Evolutionary conservation across 176 grass and related monocot genomes (phyloP), one percentile per base, ranked within the genome.

Genomic region (Carex kokanica): DNA sequence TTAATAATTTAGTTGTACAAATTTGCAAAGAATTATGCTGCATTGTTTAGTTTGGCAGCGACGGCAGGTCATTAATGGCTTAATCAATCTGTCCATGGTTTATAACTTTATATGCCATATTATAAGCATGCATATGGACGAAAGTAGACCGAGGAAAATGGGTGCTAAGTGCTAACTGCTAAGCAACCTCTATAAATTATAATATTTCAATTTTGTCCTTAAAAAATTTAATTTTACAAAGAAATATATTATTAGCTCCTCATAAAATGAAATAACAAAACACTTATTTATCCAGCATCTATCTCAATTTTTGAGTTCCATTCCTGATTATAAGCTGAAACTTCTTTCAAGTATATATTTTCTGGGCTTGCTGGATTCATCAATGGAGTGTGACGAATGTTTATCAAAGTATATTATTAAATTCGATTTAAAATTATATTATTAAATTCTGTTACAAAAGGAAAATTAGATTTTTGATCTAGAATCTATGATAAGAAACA

Each of bases 21-120:
- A 25, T 67, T 68, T 78, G 43, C 56, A 52, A 43, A 20, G 61
- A 63, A 63, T 29, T 59, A 64, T 85, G 74, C 60, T 62, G 11
- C 56, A n/a, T 36, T 45, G 43, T 45, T 45, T 45, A 45, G 43
- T 45, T 45, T 80, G 18, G 36, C 16, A 41, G 18, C 64, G 24
- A 64, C 34, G 38, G 55, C 31, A 74, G 32, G 15, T 18, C 38
- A 12, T 79, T 49, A 12, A 79, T 20, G 17, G 14, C 62, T 43
- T 66, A 53, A 83, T 16, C 7, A 27, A 29, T 60, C 4, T 36
- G 9, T 47, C 18, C 11, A 41, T 45, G 32, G 64, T 68, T 68
- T 38, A 27, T 27, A 27, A 27, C 27, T 27, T 27, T 27, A 31
- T 38, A 32, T 68, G 15, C 14, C 64, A 18, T 34, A 14, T 41